Evolutionary conservation across 495 filamentous ascomycete genomes (phyloP).

Genomic region (Daldinia caldariorum): DNA sequence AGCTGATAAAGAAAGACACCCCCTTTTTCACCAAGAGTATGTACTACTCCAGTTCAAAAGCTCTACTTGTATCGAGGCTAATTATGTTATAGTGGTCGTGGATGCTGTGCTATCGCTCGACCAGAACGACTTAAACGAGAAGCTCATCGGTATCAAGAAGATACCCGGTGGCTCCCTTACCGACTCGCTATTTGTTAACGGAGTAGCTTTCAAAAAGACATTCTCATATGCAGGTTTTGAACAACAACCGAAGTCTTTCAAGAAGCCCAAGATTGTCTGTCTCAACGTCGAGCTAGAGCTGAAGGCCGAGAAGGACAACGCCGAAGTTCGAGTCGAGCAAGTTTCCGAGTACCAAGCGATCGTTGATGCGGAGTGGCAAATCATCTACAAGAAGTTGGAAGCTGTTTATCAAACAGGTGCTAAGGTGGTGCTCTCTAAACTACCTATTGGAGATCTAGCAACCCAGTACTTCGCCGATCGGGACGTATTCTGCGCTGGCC

Average conservation of each 20-base stretch:
- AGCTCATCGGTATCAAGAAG: conserved; percentile 97
- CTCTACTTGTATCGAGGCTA: neutral
- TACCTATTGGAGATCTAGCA: conserved; percentile 96
- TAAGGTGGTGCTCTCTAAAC: conserved; percentile 95
- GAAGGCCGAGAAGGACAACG: conserved; percentile 99
- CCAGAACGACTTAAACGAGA: conserved; percentile 97
- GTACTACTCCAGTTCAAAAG: conserved; percentile 38
- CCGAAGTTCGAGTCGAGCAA: conserved; percentile 96
- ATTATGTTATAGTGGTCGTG: conserved; percentile 78
- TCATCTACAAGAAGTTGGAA: conserved; percentile 99
- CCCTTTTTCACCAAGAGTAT: conserved; percentile 97
- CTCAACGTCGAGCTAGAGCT: conserved; percentile 97
- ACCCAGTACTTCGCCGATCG: conserved; percentile 98
- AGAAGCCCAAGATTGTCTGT: conserved; percentile 92
- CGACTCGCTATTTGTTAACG: conserved; percentile 96
- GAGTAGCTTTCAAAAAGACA: conserved; percentile 99
- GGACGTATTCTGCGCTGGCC: conserved; percentile 97
- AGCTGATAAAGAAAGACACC: conserved; percentile 97
- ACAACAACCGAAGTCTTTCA: conserved; percentile 96
- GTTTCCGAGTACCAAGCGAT: conserved; percentile 99
- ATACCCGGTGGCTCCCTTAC: conserved; percentile 95
- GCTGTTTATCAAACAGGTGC: conserved; percentile 91
- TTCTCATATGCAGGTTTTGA: conserved; percentile 99
- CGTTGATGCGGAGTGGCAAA: conserved; percentile 99
- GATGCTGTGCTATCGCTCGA: conserved; percentile 97